These are phyloP conservation scores for Nemania abortiva DNA, from an alignment of 2,329 filamentous ascomycete genomes.

Conservation along the genomic window DNA sequence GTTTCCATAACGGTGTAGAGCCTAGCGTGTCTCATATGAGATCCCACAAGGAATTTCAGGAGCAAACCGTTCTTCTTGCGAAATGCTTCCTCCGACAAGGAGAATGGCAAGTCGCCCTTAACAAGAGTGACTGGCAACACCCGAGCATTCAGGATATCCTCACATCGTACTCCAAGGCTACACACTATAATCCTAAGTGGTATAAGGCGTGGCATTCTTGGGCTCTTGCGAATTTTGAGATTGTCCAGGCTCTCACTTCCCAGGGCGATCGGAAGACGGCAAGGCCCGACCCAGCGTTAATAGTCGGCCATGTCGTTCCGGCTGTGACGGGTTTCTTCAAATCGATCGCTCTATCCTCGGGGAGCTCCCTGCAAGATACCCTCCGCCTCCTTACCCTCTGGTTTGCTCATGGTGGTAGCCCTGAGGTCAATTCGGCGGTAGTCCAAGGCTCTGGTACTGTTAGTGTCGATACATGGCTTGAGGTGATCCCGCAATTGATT, in stretches of 20 bases:
- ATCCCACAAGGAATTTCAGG: constrained; percentile 66
- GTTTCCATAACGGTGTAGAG: constrained; percentile 62
- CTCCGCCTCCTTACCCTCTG: constrained; percentile 92
- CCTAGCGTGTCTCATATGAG: constrained; percentile 61
- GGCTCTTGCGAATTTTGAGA: constrained; percentile 98
- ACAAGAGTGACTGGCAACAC: constrained; percentile 89
- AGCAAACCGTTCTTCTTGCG: constrained; percentile 80
- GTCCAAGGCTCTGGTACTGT: constrained; percentile 92
- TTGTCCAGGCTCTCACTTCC: constrained; percentile 84
- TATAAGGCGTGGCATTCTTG: constrained; percentile 99
- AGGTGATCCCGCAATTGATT: constrained; percentile 97
- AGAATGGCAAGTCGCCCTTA: constrained; percentile 90
- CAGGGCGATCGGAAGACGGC: constrained; percentile 67
- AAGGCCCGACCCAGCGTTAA: constrained; percentile 71
- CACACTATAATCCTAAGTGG: constrained; percentile 92
- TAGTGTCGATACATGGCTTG: constrained; percentile 97
- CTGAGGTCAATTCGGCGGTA: constrained; percentile 88
- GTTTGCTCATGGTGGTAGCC: constrained; percentile 92
- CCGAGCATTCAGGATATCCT: constrained; percentile 89
- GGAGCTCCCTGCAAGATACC: constrained; percentile 95
- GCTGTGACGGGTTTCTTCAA: constrained; percentile 97
- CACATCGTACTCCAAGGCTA: constrained; percentile 90
- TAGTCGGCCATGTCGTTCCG: constrained; percentile 91
- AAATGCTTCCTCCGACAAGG: constrained; percentile 97
- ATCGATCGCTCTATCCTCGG: constrained; percentile 91